Evolutionary conservation across 441 rosid species (phyloP).

Genomic region (Geranium incanum): DNA sequence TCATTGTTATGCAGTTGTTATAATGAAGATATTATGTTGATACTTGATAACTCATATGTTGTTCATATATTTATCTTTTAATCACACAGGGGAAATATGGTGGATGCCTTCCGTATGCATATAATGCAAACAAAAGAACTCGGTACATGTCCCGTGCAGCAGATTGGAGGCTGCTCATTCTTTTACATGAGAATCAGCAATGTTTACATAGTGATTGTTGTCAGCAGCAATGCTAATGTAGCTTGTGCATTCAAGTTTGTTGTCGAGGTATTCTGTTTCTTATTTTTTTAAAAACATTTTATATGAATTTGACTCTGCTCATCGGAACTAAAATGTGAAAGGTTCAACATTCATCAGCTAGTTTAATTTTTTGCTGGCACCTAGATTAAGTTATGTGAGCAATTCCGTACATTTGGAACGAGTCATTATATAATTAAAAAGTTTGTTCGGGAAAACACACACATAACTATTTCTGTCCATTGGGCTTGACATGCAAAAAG

Average conservation of each 20-base stretch:
- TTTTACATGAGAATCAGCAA: slow-evolving; percentile 93
- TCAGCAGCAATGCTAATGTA: slow-evolving; percentile 93
- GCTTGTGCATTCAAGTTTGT: slow-evolving; percentile 96
- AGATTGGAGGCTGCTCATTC: slow-evolving; percentile 96
- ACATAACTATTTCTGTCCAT: not conserved
- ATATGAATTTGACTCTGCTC: not conserved
- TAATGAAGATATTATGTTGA: not conserved
- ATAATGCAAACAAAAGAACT: slow-evolving; percentile 96
- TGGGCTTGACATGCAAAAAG: not conserved
- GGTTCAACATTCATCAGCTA: not conserved
- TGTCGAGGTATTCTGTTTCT: slow-evolving; percentile 59
- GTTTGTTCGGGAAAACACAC: not conserved
- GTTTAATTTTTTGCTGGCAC: not conserved
- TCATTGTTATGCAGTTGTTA: not conserved
- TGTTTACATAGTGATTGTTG: slow-evolving; percentile 91
- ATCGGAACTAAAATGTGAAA: not conserved
- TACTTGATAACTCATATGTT: not conserved
- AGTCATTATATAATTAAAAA: not conserved
- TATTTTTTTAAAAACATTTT: not conserved
- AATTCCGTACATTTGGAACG: not conserved
- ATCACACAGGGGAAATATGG: slow-evolving; percentile 75
- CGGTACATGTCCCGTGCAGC: slow-evolving; percentile 90
- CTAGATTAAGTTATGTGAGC: slow-evolving; percentile 1
- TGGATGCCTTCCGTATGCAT: slow-evolving; percentile 93
- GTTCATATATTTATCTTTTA: not conserved